Evolutionary conservation across 2,329 filamentous ascomycete genomes (phyloP).

Genomic region (Claviceps sp.): DNA sequence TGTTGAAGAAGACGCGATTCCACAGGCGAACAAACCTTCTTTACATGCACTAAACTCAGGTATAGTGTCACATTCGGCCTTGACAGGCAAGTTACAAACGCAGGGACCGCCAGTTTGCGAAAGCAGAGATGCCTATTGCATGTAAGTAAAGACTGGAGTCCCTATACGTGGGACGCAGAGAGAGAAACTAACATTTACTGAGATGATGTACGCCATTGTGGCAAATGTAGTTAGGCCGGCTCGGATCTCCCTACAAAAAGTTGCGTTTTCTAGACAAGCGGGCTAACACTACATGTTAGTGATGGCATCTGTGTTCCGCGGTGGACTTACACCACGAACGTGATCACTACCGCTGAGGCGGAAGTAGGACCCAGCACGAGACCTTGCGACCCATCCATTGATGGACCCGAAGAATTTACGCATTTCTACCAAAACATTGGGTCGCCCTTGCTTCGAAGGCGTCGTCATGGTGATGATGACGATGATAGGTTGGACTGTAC

Average conservation of each 20-base stretch:
- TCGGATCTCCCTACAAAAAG: conserved; percentile 64
- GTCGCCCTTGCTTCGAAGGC: conserved; percentile 2
- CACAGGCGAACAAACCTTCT: conserved; percentile 21
- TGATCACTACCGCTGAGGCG: conserved; percentile 3
- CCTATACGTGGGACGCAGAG: background rate
- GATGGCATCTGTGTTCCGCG: background rate
- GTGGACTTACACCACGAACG: background rate
- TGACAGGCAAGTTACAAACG: conserved; percentile 38
- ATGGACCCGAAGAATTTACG: conserved; percentile 42
- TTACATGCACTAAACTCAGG: conserved; percentile 31
- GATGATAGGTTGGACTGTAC: too few species aligned
- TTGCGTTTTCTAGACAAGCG: conserved; percentile 52
- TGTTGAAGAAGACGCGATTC: background rate
- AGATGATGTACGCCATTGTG: conserved; percentile 78
- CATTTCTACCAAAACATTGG: conserved; percentile 17
- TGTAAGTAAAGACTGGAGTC: background rate
- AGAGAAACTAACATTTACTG: conserved; percentile 41
- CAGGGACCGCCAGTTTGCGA: conserved; percentile 68
- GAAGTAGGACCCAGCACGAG: conserved; percentile 4
- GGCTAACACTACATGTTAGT: conserved; percentile 30
- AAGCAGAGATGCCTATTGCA: conserved; percentile 51
- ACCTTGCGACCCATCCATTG: conserved; percentile 2
- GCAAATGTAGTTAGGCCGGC: conserved; percentile 71
- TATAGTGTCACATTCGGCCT: conserved; percentile 35
- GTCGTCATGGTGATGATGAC: background rate